Evolutionary conservation across 2,329 filamentous ascomycete species (phyloP), one percentile per base, ranked within the genome.

Genomic region (Allantophomopsis lycopodina): DNA sequence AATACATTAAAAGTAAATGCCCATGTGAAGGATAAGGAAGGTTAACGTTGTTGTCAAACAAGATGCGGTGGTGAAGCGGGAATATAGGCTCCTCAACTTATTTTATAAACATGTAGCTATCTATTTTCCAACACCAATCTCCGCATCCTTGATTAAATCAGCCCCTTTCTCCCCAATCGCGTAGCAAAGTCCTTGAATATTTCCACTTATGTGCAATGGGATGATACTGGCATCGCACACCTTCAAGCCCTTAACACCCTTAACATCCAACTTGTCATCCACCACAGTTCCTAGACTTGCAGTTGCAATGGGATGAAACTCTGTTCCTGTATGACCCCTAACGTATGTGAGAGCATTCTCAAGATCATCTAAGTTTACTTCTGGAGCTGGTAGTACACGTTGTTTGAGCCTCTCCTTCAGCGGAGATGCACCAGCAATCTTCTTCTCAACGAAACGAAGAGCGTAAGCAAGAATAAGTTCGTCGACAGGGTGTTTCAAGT

Each of bases 191-290:
- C 62, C 46, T 69, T 73, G 39, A 59, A 66, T 45, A 71, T 72
- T 2, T 59, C 59, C 16, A 60, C 71, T 40, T 60, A 20, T 20
- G 18, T 20, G 18, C 7, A 20, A 60, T 2, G 71, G 69, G 42
- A 70, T 79, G 1, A 70, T 62, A 16, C 64, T 69, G 1, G 72
- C 75, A 55, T 79, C 75, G 0, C 79, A 75, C 5, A 79, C 74
- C 18, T 75, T 60, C 35, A 81, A 50, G 0, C 69, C 66, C 0
- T 61, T 55, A 0, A 74, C 66, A 0, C 71, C 71, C 6, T 68
- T 59, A 1, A 80, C 74, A 7, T 64, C 59, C 51, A 79, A 76
- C 36, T 68, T 56, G 0, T 60, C 60, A 48, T 78, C 69, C 37
- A 78, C 53, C 2, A 75, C 71, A 7, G 69, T 2, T 71, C 68